Percentiles rank a stretch among this genome's conserved stretches.
phyloP scores from a whole-genome alignment of 2,329 filamentous ascomycete species.

The Venturiaceae sp. region DNA sequence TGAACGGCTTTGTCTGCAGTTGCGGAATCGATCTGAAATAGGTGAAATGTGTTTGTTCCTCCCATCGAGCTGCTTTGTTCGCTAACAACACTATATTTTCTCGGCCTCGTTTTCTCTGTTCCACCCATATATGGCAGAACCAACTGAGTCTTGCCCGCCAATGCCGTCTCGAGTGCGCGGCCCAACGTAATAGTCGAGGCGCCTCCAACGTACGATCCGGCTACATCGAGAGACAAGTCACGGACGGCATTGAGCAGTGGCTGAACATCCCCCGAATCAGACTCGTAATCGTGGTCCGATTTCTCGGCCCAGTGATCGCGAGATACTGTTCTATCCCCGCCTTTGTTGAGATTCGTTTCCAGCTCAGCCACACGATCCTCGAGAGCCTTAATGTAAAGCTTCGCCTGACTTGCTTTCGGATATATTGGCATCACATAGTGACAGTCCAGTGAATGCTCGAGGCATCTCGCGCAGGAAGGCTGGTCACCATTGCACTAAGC shows the following conservation, averaged over 20 bases:
- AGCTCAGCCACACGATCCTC: slow-evolving; percentile 3
- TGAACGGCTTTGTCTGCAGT: background rate
- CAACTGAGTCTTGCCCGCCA: background rate
- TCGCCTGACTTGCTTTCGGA: background rate
- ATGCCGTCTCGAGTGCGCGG: background rate
- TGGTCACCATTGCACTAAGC: background rate
- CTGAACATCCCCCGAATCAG: background rate
- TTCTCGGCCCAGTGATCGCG: background rate
- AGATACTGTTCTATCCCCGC: background rate
- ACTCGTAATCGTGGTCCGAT: background rate
- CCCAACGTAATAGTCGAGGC: background rate
- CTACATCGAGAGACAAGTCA: background rate
- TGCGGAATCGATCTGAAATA: background rate
- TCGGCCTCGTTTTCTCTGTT: background rate
- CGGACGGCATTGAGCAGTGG: background rate
- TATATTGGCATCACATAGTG: slow-evolving; percentile 5
- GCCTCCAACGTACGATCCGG: background rate
- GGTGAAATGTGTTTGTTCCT: background rate
- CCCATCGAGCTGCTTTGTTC: background rate
- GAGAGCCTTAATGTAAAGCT: slow-evolving; percentile 2
- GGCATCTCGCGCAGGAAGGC: background rate
- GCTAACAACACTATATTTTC: background rate
- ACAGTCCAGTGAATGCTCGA: background rate
- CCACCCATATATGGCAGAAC: background rate
- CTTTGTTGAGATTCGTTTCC: background rate